Base-by-base conservation (phyloP, 805 yeast species). In the Diddensiella santjacobensis region DNA sequence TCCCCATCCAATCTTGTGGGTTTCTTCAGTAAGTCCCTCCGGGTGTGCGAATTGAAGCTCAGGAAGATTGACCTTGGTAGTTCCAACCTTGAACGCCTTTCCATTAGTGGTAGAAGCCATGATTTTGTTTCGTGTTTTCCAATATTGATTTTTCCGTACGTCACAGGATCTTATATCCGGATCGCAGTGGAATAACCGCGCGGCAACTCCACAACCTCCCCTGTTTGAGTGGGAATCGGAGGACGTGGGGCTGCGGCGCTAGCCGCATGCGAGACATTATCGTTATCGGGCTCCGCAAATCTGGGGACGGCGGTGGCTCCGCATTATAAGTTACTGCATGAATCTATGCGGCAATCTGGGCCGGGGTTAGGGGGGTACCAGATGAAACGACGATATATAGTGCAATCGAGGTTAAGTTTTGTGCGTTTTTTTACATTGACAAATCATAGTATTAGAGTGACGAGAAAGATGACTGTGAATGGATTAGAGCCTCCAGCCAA, bases 21-120 rank as follows among this genome's bases (percentile, higher is more conserved):
- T 35, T 8, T 35, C 38, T 35, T 35, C 38, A 8, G 38, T 35
- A 35, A 35, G 38, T 8, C 38, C 38, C 38, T 35, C 38, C 8
- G 38, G 38, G 18, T 35, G 38, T 8, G 38, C 38, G 15, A 10
- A 35, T 17, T 35, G 15, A 13, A 35, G 15, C 8, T 35, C 38
- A 8, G 38, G 38, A n/a, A n/a, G 20, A 15, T 35, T 35, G 20
- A 35, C 18, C 20, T 35, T 35, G 10, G 38, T 17, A 13, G 38
- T 35, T 15, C 38, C 38, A 17, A 35, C 31, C 31, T 26, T 26
- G 31, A 8, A 26, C 8, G 31, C 31, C 31, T 26, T 26, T 8
- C 31, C 31, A 26, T 26, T 26, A 26, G 31, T 8, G 13, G 31
- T 26, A 8, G 11, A 8, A 26, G 31, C 13, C 31, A 26, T 26